Base-by-base conservation (phyloP, 1,139 yeast species). In the Yamadazyma conglobata region DNA sequence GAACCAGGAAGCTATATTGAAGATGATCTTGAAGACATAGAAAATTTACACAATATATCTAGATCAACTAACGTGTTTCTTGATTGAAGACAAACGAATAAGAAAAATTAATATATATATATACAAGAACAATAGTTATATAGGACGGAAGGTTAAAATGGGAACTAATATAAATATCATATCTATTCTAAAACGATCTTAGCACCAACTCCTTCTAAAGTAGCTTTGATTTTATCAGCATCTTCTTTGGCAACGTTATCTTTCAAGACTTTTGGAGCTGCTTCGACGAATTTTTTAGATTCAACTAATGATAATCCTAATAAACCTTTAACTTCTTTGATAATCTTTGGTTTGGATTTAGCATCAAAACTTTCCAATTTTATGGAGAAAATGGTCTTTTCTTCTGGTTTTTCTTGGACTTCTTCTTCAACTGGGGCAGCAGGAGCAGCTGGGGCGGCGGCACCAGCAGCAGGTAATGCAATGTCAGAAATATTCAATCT, bases 221-320 rank as follows among this genome's bases (percentile, higher is more conserved):
- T 79, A 43, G 85, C 74, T 73, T 91, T 91, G 59, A 91, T 85
- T 75, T 85, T 84, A 50, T 85, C 94, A 41, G 93, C 93, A 52
- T 84, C 95, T 56, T 84, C 95, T 71, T 85, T 84, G 39, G 88
- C 78, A 37, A 84, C 86, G 46, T 82, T 82, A 50, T 84, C 95
- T 66, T 85, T 85, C 61, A 84, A 73, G 28, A 85, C 72, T 73
- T 91, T 91, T 49, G 99, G 99, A 40, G 98, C 97, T 52, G 89
- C 68, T 69, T 91, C 99, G 38, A 93, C 99, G 47, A 91, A 86
- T 70, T 91, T 91, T 79, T 91, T 93, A 40, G 96, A 86, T 58
- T 91, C 98, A 39, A 91, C 98, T 48, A 91, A 74, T 11, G 96
- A 87, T 54, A 91, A 73, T 7, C 96, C 96, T 53, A 91, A 73